Base-by-base conservation (phyloP, 495 filamentous ascomycete species). In the Penicillium dipodomyicola region DNA sequence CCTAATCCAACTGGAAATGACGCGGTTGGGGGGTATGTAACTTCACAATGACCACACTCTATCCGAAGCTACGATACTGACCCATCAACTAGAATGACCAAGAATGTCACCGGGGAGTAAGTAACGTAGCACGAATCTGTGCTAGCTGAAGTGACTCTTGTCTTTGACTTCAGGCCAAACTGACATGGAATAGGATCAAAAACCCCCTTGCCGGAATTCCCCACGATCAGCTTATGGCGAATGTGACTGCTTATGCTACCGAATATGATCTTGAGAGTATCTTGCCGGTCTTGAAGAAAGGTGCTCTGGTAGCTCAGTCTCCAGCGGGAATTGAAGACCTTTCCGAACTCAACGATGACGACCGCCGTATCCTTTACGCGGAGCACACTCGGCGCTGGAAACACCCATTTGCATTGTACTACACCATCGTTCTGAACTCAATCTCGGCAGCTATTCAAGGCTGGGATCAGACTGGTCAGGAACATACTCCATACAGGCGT, bases 401-500 rank as follows among this genome's bases (percentile, higher is more conserved):
- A 30, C 81, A 87, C 22, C 86, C 87, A 8, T 64, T 56, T 57
- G 75, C 72, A n/a, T 71, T 91, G 12, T 85, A 83, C 68, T 76
- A 84, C 57, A 88, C 86, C 51, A 86, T 91, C 59, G 67, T 80
- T 20, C 79, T 86, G 32, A 87, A 85, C 67, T 89, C 87, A 19
- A 83, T 91, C 49, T 87, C 83, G n/a, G 88, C 88, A 15, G 87
- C 87, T 14, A 83, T 72, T 22, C 70, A 70, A 55, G 86, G 86
- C 29, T 88, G 85, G 84, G 84, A 87, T 63, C 85, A 87, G 67
- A 86, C 83, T 43, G 84, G 67, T 67, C 40, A 37, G 32, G 30
- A 22, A 17, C 32, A 7, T 37, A 37, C 33, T 15, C 15, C 45
- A 1, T 37, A 14, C 17, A 33, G 5, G 12, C 29, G 37, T 45